Evolutionary conservation across 2,329 filamentous ascomycete genomes (phyloP).

Genomic region (Alternaria postmessia): DNA sequence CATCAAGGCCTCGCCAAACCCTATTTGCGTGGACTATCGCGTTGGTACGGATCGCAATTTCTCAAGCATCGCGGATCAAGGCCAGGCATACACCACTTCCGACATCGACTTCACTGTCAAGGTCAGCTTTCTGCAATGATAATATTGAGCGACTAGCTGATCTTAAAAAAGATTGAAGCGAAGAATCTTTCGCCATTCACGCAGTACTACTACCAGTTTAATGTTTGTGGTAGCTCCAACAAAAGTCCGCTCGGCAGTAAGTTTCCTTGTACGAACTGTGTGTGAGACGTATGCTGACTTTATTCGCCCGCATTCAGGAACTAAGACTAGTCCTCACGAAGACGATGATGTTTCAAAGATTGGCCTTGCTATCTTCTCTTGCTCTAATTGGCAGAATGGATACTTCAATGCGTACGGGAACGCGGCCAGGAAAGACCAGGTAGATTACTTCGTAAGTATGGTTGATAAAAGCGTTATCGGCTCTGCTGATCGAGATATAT

Average conservation of each 20-base stretch:
- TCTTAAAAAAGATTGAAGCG: conserved; percentile 66
- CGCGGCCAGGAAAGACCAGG: conserved; percentile 50
- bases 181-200: conserved; percentile 69
- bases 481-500: conserved; percentile 29
- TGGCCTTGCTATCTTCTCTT: conserved; percentile 74
- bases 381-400: conserved; percentile 62
- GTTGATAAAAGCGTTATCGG: not conserved
- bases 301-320: conserved; percentile 48
- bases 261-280: too few relatives aligned
- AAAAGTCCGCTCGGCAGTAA: conserved; percentile 65
- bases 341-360: conserved; percentile 66
- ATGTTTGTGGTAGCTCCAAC: conserved; percentile 68
- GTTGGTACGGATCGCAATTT: conserved; percentile 62
- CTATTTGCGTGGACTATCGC: conserved; percentile 73
- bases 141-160: conserved; percentile 17
- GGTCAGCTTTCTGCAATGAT: conserved; percentile 46
- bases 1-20: conserved; percentile 63
- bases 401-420: conserved; percentile 60
- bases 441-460: conserved; percentile 65
- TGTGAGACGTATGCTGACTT: rapidly evolving
- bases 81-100: conserved; percentile 72
- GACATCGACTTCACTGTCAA: conserved; percentile 81
- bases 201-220: conserved; percentile 75
- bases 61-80: conserved; percentile 60
- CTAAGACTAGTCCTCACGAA: conserved; percentile 71